Conservation (phyloP, 192 early-diverging fungal species). For the Umbelopsis sp. region DNA sequence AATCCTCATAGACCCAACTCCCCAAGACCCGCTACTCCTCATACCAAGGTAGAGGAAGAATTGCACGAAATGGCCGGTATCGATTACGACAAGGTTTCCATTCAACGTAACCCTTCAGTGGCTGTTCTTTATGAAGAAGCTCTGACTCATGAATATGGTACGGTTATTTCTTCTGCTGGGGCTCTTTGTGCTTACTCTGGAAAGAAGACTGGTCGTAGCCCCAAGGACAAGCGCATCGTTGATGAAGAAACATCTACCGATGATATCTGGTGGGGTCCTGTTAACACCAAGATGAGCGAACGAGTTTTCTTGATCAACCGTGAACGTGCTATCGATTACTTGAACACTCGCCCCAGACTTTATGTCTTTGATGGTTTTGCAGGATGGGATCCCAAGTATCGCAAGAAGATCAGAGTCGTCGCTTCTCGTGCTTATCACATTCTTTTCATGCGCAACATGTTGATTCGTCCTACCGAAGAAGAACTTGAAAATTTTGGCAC, state of each 20-base stretch:
- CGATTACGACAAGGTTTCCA: conserved; percentile 78
- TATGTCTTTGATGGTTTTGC: conserved; percentile 98
- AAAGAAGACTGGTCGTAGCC: conserved; percentile 91
- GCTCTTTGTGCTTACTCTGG: conserved; percentile 91
- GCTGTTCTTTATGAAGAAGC: conserved; percentile 94
- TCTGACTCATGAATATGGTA: conserved; percentile 80
- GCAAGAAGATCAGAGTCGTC: conserved; percentile 96
- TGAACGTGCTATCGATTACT: conserved; percentile 93
- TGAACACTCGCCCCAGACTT: conserved; percentile 91
- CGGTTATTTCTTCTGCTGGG: conserved; percentile 87
- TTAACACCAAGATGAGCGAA: conserved; percentile 89
- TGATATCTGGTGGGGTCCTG: conserved; percentile 98
- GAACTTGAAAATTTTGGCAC: conserved; percentile 92
- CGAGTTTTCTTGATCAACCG: conserved; percentile 91
- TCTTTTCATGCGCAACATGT: conserved; percentile 99
- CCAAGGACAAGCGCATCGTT: conserved; percentile 97
- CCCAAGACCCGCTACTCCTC: conserved; percentile 33
- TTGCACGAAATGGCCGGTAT: conserved; percentile 73
- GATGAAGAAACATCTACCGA: conserved; percentile 83
- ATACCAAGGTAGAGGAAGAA: conserved; percentile 61
- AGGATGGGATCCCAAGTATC: conserved; percentile 98
- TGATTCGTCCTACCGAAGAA: conserved; percentile 90
- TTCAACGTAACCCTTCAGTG: conserved; percentile 83
- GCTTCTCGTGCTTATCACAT: conserved; percentile 95
- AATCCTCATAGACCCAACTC: conserved; percentile 23